phyloP scores from a whole-genome alignment of 768 basidiomycete genomes.

The Hypholoma sublateritium region DNA sequence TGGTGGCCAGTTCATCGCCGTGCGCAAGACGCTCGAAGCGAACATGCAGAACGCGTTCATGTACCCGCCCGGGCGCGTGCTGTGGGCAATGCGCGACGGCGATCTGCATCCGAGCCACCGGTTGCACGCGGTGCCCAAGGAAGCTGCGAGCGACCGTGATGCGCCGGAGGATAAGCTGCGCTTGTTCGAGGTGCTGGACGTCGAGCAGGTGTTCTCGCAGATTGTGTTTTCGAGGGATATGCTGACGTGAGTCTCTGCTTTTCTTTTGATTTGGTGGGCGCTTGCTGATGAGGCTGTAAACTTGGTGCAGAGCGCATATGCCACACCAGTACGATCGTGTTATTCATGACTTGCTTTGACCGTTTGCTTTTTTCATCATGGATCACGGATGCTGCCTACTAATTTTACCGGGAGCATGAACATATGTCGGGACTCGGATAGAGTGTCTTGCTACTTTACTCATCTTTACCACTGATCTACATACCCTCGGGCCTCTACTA shows the following conservation, averaged over 20 bases:
- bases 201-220: slow-evolving; percentile 76
- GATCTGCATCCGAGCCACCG: slow-evolving; percentile 65
- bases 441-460: too few species aligned
- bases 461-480: too few species aligned
- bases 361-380: not conserved
- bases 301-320: slow-evolving; percentile 59
- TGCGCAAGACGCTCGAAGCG: slow-evolving; percentile 82
- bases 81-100: slow-evolving; percentile 77
- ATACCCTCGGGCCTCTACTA: too few species aligned
- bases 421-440: not conserved
- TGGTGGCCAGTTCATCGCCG: slow-evolving; percentile 61
- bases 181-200: slow-evolving; percentile 76
- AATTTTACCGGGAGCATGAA: not conserved
- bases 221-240: slow-evolving; percentile 82
- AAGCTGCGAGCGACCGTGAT: not conserved
- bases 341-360: slow-evolving; percentile 63
- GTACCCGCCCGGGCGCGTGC: slow-evolving; percentile 75
- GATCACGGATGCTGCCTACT: not conserved
- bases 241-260: slow-evolving; percentile 55
- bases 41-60: slow-evolving; percentile 76
- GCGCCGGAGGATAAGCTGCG: slow-evolving; percentile 51
- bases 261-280: slow-evolving; percentile 1
- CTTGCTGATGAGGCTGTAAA: slow-evolving; percentile 1
- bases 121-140: slow-evolving; percentile 20
- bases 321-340: slow-evolving; percentile 81